These are phyloP conservation scores for Phoma sp. DNA, from an alignment of 2,329 filamentous ascomycete species.

Conservation along the genomic window DNA sequence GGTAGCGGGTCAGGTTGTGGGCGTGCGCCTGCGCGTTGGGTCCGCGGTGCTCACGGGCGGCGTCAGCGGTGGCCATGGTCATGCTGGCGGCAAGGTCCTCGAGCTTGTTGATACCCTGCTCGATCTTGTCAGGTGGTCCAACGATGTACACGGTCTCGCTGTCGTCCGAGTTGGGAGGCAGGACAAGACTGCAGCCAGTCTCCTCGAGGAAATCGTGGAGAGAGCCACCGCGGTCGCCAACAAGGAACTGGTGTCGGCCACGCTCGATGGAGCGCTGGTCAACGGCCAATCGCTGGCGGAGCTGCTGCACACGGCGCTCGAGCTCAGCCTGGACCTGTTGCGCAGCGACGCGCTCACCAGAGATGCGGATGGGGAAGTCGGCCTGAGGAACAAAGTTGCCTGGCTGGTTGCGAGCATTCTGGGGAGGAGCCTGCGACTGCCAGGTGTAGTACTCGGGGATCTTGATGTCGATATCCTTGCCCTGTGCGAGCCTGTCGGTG, in stretches of 20 bases:
- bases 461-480: slow-evolving; percentile 78
- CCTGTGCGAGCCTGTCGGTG: slow-evolving; percentile 71
- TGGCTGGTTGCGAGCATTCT: slow-evolving; percentile 67
- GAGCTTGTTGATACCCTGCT: slow-evolving; percentile 78
- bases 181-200: slow-evolving; percentile 86
- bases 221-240: slow-evolving; percentile 80
- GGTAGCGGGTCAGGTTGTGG: slow-evolving; percentile 84
- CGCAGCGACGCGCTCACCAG: slow-evolving; percentile 83
- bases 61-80: slow-evolving; percentile 82
- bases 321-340: slow-evolving; percentile 81
- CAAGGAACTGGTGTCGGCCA: slow-evolving; percentile 92
- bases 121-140: slow-evolving; percentile 76
- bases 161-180: slow-evolving; percentile 77
- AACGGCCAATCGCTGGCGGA: slow-evolving; percentile 76
- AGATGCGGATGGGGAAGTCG: slow-evolving; percentile 81
- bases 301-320: slow-evolving; percentile 76
- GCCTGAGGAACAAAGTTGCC: slow-evolving; percentile 74
- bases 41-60: slow-evolving; percentile 79
- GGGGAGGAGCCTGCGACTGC: slow-evolving; percentile 70
- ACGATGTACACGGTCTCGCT: slow-evolving; percentile 85
- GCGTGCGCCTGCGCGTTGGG: slow-evolving; percentile 79
- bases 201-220: slow-evolving; percentile 86
- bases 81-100: slow-evolving; percentile 89
- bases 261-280: slow-evolving; percentile 83
- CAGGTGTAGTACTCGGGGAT: slow-evolving; percentile 83